Evolutionary conservation across 495 filamentous ascomycete species (phyloP), one percentile per base, ranked within the genome.

Genomic region (Aspergillus egyptiacus): DNA sequence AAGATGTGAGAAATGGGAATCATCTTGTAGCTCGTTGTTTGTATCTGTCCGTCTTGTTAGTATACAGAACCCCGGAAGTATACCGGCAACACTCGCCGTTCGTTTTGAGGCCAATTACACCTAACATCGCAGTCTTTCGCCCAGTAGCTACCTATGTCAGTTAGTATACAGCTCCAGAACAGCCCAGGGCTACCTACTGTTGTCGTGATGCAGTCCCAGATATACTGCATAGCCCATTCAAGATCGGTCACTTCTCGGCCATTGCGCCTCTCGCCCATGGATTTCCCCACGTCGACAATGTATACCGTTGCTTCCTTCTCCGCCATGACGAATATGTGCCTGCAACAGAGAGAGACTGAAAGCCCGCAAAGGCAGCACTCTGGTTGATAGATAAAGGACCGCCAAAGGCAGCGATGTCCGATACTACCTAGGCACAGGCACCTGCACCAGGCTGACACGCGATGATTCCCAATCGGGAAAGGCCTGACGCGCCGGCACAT

Each of bases 251-350:
- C 75, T 6, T 65, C 57, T 40, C 94, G 81, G n/a, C 83, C 89
- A 72, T 83, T 73, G 52, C 79, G 78, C 51, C 74, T 78, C 58
- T 87, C 72, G 36, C 78, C 84, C 87, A 95, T 97, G 15, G 93
- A 87, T 53, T 65, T 68, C 40, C 87, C 90, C 19, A 95, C 74
- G 65, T 97, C 91, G 39, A 99, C 65, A 57, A 97, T 82, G 66
- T 94, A 99, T 13, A 97, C 82, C 5, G 87, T 90, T 10, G 89
- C 87, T 68, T 96, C 87, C 65, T 99, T 99, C 39, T 88, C 85
- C 24, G 93, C 87, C 93, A 98, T 98, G 41, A 35, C 57, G 37
- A 54, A 32, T 37, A 17, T 56, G 46, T 25, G 33, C 34, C 11
- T 19, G 15, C 24, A 13, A 39, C 14, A 24, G 20, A 14, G 45